Conservation (phyloP, 805 yeast genomes). For the Candida incommunis region DNA sequence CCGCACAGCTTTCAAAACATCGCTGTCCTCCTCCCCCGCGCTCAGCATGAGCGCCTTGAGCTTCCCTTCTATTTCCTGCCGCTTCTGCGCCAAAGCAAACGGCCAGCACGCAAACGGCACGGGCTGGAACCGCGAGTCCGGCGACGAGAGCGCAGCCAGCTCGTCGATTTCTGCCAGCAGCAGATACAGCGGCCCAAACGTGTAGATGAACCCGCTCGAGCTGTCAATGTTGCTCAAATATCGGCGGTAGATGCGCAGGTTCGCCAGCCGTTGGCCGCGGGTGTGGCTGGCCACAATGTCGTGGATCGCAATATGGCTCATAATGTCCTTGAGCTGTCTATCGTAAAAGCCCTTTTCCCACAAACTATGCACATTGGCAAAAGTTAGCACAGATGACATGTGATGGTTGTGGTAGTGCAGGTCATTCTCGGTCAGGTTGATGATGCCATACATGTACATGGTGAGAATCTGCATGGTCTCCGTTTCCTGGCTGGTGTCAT, state of each 20-base stretch:
- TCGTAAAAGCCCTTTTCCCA: background rate
- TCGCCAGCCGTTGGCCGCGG: background rate
- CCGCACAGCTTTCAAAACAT: background rate
- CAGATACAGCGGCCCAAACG: background rate
- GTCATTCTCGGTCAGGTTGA: background rate
- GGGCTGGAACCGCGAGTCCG: background rate
- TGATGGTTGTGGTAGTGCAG: background rate
- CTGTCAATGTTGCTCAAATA: slow-evolving; percentile 1
- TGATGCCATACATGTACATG: background rate
- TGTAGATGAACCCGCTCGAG: background rate
- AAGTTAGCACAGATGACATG: background rate
- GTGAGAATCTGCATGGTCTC: background rate
- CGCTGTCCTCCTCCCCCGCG: background rate
- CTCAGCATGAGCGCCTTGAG: background rate
- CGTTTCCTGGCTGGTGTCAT: background rate
- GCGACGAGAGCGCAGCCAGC: background rate
- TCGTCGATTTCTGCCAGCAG: background rate
- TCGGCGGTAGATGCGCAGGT: background rate
- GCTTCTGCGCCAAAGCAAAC: background rate
- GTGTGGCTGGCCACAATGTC: background rate
- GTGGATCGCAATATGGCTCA: background rate
- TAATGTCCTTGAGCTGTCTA: background rate
- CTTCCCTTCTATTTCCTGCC: background rate
- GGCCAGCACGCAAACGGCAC: background rate
- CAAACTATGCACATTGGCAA: background rate